Evolutionary conservation across 2,329 filamentous ascomycete genomes (phyloP).

Genomic region (Trichoderma sp.): DNA sequence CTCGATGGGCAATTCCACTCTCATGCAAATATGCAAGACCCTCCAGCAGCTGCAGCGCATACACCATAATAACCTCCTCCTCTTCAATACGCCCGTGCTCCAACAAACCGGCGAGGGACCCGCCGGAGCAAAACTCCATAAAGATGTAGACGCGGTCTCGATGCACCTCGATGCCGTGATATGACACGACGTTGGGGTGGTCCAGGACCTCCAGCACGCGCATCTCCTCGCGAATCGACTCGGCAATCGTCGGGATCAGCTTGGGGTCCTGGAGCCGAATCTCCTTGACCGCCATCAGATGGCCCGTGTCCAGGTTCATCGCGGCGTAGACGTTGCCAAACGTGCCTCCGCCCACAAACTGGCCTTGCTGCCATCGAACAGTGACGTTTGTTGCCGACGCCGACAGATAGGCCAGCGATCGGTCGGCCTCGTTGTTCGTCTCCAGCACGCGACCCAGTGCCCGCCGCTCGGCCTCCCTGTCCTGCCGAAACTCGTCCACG

Average conservation of each 20-base stretch:
- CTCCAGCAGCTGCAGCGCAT: conserved; percentile 88
- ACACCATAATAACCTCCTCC: conserved; percentile 96
- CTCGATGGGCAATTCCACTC: conserved; percentile 86
- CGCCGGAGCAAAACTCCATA: conserved; percentile 98
- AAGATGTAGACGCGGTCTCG: conserved; percentile 99
- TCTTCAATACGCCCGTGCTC: conserved; percentile 98
- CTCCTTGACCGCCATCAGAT: conserved; percentile 98
- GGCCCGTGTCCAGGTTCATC: conserved; percentile 93
- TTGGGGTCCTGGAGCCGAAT: conserved; percentile 96
- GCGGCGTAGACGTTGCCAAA: conserved; percentile 97
- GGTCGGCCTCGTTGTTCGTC: conserved; percentile 91
- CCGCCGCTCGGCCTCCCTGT: conserved; percentile 80
- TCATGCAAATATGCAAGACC: conserved; percentile 92
- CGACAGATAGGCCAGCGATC: conserved; percentile 88
- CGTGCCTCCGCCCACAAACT: conserved; percentile 93
- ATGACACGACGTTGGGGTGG: conserved; percentile 96
- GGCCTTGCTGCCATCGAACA: conserved; percentile 97
- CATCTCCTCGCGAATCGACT: conserved; percentile 96
- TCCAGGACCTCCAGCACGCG: conserved; percentile 91
- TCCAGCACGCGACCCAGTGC: conserved; percentile 88
- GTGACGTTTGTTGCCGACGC: conserved; percentile 94
- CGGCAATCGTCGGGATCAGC: conserved; percentile 87
- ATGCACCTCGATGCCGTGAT: conserved; percentile 97
- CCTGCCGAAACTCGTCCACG: conserved; percentile 74
- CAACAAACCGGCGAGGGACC: conserved; percentile 81